A percentile compares a stretch with the other conserved stretches of the same genome.
phyloP scores from a whole-genome alignment of 1,284 basidiomycete species.

The Exobasidium rhododendri region DNA sequence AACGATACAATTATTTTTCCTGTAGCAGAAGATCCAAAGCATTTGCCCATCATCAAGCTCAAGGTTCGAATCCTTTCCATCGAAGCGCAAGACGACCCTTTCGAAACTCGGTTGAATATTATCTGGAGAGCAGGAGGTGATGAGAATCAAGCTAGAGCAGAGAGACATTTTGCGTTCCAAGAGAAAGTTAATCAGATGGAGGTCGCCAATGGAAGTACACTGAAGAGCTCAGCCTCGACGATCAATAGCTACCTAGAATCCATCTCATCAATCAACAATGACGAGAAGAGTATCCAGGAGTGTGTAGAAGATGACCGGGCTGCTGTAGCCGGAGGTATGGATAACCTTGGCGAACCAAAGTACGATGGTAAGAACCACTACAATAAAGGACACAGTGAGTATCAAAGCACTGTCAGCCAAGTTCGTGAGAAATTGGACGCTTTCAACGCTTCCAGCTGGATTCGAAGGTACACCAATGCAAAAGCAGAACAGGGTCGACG shows the following conservation, averaged over 20 bases:
- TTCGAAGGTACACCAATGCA: constrained; percentile 49
- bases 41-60: constrained; percentile 62
- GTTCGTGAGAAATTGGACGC: constrained; percentile 71
- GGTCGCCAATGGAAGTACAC: background rate
- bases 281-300: constrained; percentile 6
- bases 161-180: constrained; percentile 75
- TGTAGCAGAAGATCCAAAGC: constrained; percentile 46
- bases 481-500: constrained; percentile 57
- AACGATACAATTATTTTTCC: constrained; percentile 45
- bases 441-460: constrained; percentile 78
- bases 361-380: constrained; percentile 22
- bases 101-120: constrained; percentile 75
- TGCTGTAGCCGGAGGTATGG: background rate
- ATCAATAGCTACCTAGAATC: background rate
- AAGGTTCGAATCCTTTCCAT: constrained; percentile 64
- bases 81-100: constrained; percentile 82
- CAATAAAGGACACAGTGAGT: constrained; percentile 55
- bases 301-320: background rate
- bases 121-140: constrained; percentile 74
- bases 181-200: constrained; percentile 64
- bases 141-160: constrained; percentile 71
- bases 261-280: background rate
- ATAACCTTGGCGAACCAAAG: too few relatives aligned
- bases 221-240: background rate
- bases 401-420: constrained; percentile 59